These are phyloP conservation scores for Fomitiporia mediterranea DNA, from an alignment of 1,284 basidiomycete genomes.

Conservation along the genomic window DNA sequence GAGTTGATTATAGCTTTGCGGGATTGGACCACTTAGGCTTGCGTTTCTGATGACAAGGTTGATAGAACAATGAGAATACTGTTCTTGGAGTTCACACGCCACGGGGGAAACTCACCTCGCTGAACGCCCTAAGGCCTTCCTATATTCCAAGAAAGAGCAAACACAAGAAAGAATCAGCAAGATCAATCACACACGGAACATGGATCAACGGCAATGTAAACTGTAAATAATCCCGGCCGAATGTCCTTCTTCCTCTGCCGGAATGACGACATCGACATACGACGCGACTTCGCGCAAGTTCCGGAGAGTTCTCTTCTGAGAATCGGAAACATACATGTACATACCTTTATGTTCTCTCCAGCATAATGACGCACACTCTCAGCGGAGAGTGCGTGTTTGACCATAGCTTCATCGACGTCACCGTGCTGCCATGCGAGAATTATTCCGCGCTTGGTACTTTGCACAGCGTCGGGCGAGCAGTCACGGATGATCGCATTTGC, in stretches of 20 bases:
- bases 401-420: slow-evolving; percentile 51
- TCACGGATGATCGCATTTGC: slow-evolving; percentile 60
- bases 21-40: slow-evolving; percentile 56
- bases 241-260: too few species aligned
- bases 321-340: neutral
- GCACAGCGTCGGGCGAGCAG: slow-evolving; percentile 73
- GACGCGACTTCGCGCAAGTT: too few species aligned
- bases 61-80: slow-evolving; percentile 20
- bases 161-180: too few species aligned
- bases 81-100: too few species aligned
- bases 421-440: slow-evolving; percentile 48
- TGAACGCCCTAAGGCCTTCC: slow-evolving; percentile 45
- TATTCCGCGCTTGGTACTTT: slow-evolving; percentile 69
- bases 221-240: too few species aligned
- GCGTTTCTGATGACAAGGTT: slow-evolving; percentile 44
- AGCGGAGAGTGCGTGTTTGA: slow-evolving; percentile 43
- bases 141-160: slow-evolving; percentile 28
- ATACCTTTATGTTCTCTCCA: slow-evolving; percentile 70
- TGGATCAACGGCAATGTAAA: slow-evolving; percentile 15
- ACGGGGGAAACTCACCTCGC: slow-evolving; percentile 34
- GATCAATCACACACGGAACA: too few species aligned
- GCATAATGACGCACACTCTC: slow-evolving; percentile 55
- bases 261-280: too few species aligned
- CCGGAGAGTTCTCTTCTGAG: neutral
- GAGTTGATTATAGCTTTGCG: slow-evolving; percentile 44